Base-by-base conservation (phyloP, 768 basidiomycete genomes). In the Vishniacozyma victoriae region DNA sequence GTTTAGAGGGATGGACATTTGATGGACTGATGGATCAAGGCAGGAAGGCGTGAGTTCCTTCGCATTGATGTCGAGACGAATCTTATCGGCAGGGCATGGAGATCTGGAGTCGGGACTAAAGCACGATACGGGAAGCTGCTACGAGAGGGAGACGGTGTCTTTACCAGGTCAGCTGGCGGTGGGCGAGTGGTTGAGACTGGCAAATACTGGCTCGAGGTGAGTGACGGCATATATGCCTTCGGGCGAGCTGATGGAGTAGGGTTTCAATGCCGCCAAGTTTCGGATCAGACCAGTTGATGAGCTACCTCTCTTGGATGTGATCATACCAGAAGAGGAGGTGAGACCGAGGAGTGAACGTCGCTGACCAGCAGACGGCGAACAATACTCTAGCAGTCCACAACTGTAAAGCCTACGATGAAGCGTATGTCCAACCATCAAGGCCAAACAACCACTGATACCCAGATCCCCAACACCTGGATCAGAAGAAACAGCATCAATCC, bases 321-420 rank as follows among this genome's bases (percentile, higher is more conserved):
- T 55, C 22, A 58, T 69, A 12, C 55, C 59, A 3, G 63, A 65
- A 37, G 58, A 42, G n/a, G 37, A 39, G 23, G 62, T 62, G 37
- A 41, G 60, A 42, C 18, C n/a, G 15, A 18, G 13, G 15, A 14
- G 29, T 25, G 29, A 19, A 4, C 15, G 26, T 35, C 26, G 13
- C 38, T 36, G 39, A 42, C 2, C 9, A 3, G 18, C 52, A 63
- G 62, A 42, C 41, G n/a, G 42, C 19, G 35, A 69, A 69, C 50
- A 66, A 66, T 37, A 69, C 67, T 1, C 47, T 69, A 12, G 58
- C 63, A 5, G 67, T 69, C 0, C 56, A 69, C 36, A 53, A 48
- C 22, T 69, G 67, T 53, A 52, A 53, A n/a, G 64, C 61, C 0
- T 68, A 57, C 41, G 53, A 51, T 22, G 24, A 45, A 3, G 23